These are phyloP conservation scores for Vanderwaltozyma tropicalis DNA, from an alignment of 805 yeast genomes.

Conservation along the genomic window DNA sequence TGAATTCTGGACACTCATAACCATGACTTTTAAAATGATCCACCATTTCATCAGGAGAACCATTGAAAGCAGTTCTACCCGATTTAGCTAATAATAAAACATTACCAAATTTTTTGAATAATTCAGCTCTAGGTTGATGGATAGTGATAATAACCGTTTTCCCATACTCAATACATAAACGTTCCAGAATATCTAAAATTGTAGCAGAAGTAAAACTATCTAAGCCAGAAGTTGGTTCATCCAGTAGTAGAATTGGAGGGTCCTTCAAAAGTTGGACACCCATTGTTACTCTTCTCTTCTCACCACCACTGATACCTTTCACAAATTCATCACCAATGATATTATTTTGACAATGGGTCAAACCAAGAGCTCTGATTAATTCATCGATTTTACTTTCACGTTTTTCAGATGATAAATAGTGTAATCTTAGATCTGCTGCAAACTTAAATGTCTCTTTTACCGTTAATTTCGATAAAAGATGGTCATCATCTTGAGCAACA, in stretches of 20 bases:
- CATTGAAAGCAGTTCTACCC: constrained; percentile 61
- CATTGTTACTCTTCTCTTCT: constrained; percentile 74
- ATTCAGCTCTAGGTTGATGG: constrained; percentile 71
- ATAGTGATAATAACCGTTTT: constrained; percentile 67
- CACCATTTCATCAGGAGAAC: constrained; percentile 37
- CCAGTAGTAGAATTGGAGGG: constrained; percentile 62
- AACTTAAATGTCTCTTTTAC: constrained; percentile 66
- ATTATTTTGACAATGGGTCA: constrained; percentile 68
- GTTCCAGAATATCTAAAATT: constrained; percentile 49
- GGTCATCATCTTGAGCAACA: constrained; percentile 74
- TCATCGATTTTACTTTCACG: constrained; percentile 41
- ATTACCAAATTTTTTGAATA: constrained; percentile 57
- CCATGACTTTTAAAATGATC: constrained; percentile 41
- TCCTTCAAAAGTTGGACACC: constrained; percentile 67
- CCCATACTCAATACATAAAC: constrained; percentile 42
- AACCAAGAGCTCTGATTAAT: constrained; percentile 57
- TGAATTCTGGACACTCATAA: constrained; percentile 44
- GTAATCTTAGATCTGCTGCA: constrained; percentile 61
- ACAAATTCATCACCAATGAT: constrained; percentile 49
- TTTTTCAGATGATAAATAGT: constrained; percentile 33
- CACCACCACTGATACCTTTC: constrained; percentile 82
- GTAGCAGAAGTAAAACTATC: constrained; percentile 71
- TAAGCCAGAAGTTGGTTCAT: constrained; percentile 85
- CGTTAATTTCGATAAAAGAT: constrained; percentile 58
- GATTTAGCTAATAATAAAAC: constrained; percentile 66